Evolutionary conservation across 228 moss, liverwort and hornwort genomes (phyloP).

Genomic region (Sphagnum magellanicum): DNA sequence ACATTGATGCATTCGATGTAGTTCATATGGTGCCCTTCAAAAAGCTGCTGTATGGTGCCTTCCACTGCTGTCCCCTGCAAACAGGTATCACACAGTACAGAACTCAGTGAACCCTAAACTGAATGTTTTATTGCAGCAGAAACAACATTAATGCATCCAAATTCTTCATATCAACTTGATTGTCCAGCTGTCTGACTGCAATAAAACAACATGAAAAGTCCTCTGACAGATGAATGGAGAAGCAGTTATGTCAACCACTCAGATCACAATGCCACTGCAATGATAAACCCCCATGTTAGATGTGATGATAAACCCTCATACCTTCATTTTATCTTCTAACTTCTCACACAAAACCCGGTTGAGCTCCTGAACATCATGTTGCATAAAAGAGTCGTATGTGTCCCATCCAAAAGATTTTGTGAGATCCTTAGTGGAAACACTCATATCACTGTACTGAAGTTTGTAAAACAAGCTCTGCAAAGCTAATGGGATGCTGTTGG

Average conservation of each 20-base stretch:
- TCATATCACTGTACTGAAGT: slow-evolving; percentile 63
- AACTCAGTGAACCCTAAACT: no score
- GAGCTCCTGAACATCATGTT: slow-evolving; percentile 70
- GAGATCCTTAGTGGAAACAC: slow-evolving; percentile 60
- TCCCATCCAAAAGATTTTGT: slow-evolving; percentile 71
- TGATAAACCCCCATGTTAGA: no score
- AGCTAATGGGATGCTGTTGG: slow-evolving; percentile 57
- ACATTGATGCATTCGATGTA: slow-evolving; percentile 66
- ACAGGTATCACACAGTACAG: no score
- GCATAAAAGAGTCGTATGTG: slow-evolving; percentile 63
- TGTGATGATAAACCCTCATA: not conserved
- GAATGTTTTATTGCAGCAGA: no score
- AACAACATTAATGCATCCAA: no score
- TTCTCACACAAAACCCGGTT: slow-evolving; percentile 60
- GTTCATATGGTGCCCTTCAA: slow-evolving; percentile 69
- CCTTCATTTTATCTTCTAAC: slow-evolving; percentile 71
- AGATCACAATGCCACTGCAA: no score
- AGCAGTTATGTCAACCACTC: no score
- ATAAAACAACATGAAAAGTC: no score
- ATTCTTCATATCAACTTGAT: no score
- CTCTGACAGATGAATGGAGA: no score
- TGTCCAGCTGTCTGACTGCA: no score
- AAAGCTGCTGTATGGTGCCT: slow-evolving; percentile 63
- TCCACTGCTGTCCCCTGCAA: slow-evolving; percentile 63
- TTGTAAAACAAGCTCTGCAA: slow-evolving; percentile 62